A percentile compares a stretch with the other conserved stretches of the same genome.
These are phyloP conservation scores for Cubamyces sp. DNA, from an alignment of 768 basidiomycete species.

Conservation along the genomic window DNA sequence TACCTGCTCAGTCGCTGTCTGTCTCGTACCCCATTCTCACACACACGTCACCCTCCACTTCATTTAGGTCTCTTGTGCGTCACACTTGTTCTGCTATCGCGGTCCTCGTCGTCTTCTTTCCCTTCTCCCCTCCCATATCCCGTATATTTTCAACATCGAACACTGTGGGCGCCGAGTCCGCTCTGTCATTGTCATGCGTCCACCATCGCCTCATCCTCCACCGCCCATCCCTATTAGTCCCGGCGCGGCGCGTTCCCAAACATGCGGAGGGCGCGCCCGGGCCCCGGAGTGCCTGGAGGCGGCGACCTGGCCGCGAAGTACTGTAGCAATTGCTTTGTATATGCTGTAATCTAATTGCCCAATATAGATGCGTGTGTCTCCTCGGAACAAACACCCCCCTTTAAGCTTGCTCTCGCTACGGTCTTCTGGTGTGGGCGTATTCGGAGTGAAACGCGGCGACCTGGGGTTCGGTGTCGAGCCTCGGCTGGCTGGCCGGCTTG, in stretches of 20 bases:
- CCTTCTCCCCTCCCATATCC: not conserved
- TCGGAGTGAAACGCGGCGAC: not conserved
- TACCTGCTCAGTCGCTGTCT: constrained; percentile 11
- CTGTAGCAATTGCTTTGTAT: constrained; percentile 22
- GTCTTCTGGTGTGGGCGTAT: not conserved
- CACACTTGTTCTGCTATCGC: constrained; percentile 6
- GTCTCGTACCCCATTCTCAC: not conserved
- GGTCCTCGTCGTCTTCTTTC: not conserved
- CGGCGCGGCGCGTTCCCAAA: constrained; percentile 13
- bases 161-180: constrained; percentile 4
- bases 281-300: not conserved
- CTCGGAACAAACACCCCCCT: not conserved
- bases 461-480: too few relatives aligned
- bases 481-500: too few relatives aligned
- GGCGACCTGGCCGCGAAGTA: constrained; percentile 5
- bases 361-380: constrained; percentile 15
- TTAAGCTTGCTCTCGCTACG: not conserved
- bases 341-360: constrained; percentile 24
- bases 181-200: too few relatives aligned
- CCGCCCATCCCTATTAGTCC: not conserved
- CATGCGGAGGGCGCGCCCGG: not conserved
- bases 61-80: not conserved
- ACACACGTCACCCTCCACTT: not conserved
- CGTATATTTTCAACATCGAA: not conserved
- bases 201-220: not conserved